Evolutionary conservation across 306 rosid species (phyloP), one percentile per base, ranked within the genome.

Genomic region (Ormosia emarginata): DNA sequence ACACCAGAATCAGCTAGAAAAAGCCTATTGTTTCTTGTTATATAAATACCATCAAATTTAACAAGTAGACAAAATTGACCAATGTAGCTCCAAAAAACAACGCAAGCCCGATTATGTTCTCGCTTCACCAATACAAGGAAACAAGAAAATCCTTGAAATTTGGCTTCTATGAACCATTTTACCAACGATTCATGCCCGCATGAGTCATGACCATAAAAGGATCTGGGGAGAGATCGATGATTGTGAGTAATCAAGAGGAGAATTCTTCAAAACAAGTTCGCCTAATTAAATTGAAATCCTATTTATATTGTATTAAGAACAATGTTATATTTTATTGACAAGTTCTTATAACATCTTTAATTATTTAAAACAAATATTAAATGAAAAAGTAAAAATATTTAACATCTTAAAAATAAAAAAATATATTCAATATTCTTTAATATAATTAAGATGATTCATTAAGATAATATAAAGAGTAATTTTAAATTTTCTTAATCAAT

Each of bases 61-160:
- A 75, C 12, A 46, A 39, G 67, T 37, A 59, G 85, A 71, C 85
- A 85, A 85, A 76, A 70, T 65, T 63, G 71, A 69, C 80, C 76
- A 71, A 56, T 18, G 85, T 68, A 77, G 80, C 80, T 81, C 61
- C 77, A 18, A 17, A 43, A 29, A 63, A 74, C 56, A 64, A 73
- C 14, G 36, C 68, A 40, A 61, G 57, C 32, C 3, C 44, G 6
- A 65, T 75, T 66, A 30, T 58, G 64, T 76, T 49, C 81, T 62
- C 82, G 43, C 65, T 75, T 75, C 59, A 77, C 56, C 52, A 34
- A 37, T 46, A 65, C 8, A 32, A 61, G 72, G 37, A 64, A 80
- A 80, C 34, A 67, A 5, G 71, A 58, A 78, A 66, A 43, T 29
- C 84, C 84, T 73, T 79, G 59, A 78, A 78, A 78, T 82, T 79